These are phyloP conservation scores for Primulina huaijiensis DNA, from an alignment of 257 asterid genomes.

Conservation along the genomic window DNA sequence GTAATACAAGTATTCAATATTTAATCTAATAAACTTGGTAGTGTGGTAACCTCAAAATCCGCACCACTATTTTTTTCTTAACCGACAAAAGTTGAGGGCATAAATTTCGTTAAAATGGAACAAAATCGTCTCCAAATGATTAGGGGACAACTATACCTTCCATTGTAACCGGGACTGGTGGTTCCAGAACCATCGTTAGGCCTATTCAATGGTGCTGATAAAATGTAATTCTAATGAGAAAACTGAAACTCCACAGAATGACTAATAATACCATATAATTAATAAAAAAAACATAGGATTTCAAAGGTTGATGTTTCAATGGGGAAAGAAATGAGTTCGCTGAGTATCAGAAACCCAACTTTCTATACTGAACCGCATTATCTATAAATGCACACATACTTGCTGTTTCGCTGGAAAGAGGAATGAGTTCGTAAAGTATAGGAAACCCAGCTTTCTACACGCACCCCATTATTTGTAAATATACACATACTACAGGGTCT, in stretches of 20 bases:
- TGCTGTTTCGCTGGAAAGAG: background rate
- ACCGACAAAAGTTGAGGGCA: background rate
- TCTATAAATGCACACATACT: too few relatives aligned
- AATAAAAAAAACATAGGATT: background rate
- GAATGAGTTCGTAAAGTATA: conserved; percentile 22
- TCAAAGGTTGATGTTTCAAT: background rate
- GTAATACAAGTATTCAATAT: background rate
- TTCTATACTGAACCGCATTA: background rate
- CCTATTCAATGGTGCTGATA: background rate
- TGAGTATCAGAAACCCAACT: background rate
- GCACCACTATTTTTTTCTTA: background rate
- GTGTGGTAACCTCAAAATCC: background rate
- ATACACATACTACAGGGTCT: background rate
- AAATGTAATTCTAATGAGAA: background rate
- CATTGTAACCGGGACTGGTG: background rate
- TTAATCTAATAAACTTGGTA: background rate
- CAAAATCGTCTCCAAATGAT: background rate
- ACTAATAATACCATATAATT: background rate
- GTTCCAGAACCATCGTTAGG: background rate
- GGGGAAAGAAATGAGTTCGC: conserved; percentile 25
- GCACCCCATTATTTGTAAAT: conserved; percentile 2
- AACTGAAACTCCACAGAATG: background rate
- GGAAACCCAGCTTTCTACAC: background rate
- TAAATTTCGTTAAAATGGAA: too few relatives aligned
- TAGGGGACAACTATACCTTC: background rate